phyloP scores from a whole-genome alignment of 2,329 filamentous ascomycete species.

The Chalara sp. region DNA sequence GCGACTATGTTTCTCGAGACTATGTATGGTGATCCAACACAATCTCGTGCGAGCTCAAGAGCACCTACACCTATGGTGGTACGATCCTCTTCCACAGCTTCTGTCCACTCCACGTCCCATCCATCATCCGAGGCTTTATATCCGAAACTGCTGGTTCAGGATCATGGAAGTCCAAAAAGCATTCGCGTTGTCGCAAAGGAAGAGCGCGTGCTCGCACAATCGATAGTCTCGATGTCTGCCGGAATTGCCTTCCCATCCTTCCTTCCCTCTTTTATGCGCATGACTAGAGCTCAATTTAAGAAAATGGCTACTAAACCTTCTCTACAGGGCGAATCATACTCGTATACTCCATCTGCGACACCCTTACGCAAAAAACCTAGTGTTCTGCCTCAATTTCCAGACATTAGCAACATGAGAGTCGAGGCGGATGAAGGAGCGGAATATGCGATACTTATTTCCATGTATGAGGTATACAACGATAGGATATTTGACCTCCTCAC shows the following conservation, averaged over 20 bases:
- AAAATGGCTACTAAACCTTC: conserved; percentile 27
- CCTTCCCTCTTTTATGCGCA: conserved; percentile 17
- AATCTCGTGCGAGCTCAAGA: conserved; percentile 54
- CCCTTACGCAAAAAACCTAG: conserved; percentile 59
- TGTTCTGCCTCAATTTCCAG: conserved; percentile 65
- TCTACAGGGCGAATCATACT: conserved; percentile 43
- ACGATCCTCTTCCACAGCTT: conserved; percentile 31
- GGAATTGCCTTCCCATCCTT: conserved; percentile 21
- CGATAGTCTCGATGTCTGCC: conserved; percentile 9
- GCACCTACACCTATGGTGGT: conserved; percentile 65
- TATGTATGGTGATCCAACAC: conserved; percentile 60
- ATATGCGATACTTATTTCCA: conserved; percentile 85
- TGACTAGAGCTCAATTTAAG: conserved; percentile 23
- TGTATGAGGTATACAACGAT: conserved; percentile 99
- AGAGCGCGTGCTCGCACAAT: conserved; percentile 4
- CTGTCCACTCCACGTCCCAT: conserved; percentile 8
- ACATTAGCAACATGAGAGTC: conserved; percentile 64
- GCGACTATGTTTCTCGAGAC: conserved; percentile 74
- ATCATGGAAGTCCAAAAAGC: conserved; percentile 23
- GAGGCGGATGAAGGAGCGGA: conserved; percentile 63
- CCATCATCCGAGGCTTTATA: conserved; percentile 13
- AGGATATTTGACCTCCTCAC: conserved; percentile 91
- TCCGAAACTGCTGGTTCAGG: conserved; percentile 15
- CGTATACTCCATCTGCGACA: conserved; percentile 45
- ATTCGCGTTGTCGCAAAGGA: conserved; percentile 16